Evolutionary conservation across 768 basidiomycete species (phyloP).

Genomic region (Tylopilus subfusipes): DNA sequence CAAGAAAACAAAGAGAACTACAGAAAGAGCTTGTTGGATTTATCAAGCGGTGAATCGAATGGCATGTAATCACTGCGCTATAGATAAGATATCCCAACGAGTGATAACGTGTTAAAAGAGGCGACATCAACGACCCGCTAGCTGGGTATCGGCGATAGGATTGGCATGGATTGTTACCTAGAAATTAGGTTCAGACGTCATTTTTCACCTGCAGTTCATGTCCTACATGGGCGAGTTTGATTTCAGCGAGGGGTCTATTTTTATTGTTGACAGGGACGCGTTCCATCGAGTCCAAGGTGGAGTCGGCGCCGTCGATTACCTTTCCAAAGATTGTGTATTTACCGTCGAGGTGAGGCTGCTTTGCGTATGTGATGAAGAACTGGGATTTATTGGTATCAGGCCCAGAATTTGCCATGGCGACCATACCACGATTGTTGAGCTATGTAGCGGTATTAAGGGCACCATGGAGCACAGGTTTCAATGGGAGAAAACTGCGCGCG

Average conservation of each 20-base stretch:
- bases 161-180: constrained; percentile 92
- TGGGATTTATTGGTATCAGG: constrained; percentile 91
- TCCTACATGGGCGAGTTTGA: constrained; percentile 77
- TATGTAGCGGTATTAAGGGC: constrained; percentile 34
- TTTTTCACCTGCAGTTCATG: neutral
- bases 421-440: constrained; percentile 94
- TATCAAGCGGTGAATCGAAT: constrained; percentile 57
- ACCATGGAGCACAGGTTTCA: neutral
- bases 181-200: constrained; percentile 3
- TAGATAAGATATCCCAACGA: neutral
- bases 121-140: constrained; percentile 24
- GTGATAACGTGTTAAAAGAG: neutral
- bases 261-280: constrained; percentile 87
- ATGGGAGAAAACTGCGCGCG: neutral
- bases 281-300: constrained; percentile 92
- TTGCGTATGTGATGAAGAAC: constrained; percentile 87
- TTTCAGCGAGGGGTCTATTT: constrained; percentile 81
- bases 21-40: constrained; percentile 89
- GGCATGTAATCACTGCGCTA: constrained; percentile 10
- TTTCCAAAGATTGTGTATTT: constrained; percentile 95
- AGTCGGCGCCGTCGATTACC: constrained; percentile 98
- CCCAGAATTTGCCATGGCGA: constrained; percentile 98
- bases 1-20: constrained; percentile 74
- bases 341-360: constrained; percentile 90
- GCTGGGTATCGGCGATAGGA: constrained; percentile 79